phyloP scores from a whole-genome alignment of 805 yeast species.

The Nadsonia fulvescens region DNA sequence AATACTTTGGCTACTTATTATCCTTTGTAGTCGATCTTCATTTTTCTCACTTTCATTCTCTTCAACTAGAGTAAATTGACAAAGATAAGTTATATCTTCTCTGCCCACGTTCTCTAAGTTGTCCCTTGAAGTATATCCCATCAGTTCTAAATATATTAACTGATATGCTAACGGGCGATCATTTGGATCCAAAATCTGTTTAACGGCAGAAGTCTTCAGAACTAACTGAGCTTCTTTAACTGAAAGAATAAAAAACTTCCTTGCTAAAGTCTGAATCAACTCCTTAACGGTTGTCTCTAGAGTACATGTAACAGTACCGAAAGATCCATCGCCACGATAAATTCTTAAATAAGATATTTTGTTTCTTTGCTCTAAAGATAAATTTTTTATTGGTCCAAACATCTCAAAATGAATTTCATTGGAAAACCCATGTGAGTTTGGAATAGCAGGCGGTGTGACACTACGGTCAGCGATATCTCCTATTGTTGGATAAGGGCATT shows the following conservation, averaged over 20 bases:
- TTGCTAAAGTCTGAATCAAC: slow-evolving; percentile 47
- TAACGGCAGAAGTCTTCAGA: slow-evolving; percentile 55
- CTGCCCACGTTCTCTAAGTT: slow-evolving; percentile 62
- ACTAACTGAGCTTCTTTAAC: slow-evolving; percentile 62
- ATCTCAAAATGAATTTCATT: no score
- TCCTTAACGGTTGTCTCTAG: slow-evolving; percentile 64
- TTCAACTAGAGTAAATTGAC: slow-evolving; percentile 68
- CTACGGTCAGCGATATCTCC: no score
- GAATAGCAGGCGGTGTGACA: no score
- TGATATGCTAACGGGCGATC: slow-evolving; percentile 70
- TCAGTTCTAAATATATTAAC: slow-evolving; percentile 46
- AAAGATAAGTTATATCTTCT: slow-evolving; percentile 65
- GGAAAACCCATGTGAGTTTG: no score
- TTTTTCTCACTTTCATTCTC: no score
- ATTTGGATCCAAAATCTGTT: slow-evolving; percentile 50
- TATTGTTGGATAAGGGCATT: no score
- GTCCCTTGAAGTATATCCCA: slow-evolving; percentile 70
- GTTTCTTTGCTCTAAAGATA: slow-evolving; percentile 7
- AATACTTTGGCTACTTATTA: no score
- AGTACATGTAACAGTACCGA: slow-evolving; percentile 67
- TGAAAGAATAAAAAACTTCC: slow-evolving; percentile 57
- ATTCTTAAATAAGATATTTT: slow-evolving; percentile 35
- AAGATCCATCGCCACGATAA: slow-evolving; percentile 68
- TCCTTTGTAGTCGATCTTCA: no score
- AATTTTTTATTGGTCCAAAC: no score